Percentiles rank a stretch among this genome's conserved stretches.
These are phyloP conservation scores for Amaranthus tricolor DNA, from an alignment of 179 eudicot genomes.

Conservation along the genomic window DNA sequence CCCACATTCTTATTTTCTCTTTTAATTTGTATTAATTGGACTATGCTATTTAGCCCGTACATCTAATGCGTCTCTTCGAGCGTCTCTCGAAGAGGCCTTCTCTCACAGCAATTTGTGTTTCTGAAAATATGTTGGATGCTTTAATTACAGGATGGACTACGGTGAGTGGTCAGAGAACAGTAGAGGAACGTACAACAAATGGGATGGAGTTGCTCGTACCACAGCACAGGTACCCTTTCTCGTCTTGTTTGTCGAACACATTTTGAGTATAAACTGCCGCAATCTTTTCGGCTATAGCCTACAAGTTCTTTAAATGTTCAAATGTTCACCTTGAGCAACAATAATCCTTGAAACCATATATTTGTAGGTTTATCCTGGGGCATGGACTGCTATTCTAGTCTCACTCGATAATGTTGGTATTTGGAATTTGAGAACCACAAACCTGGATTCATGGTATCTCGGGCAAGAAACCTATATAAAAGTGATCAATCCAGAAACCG, in stretches of 20 bases:
- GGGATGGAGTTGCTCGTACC: conserved; percentile 94
- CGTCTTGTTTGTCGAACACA: not conserved
- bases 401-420: conserved; percentile 85
- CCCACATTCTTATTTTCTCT: no score
- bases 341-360: not conserved
- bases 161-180: conserved; percentile 86
- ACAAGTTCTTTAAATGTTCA: not conserved
- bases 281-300: not conserved
- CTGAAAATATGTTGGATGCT: not conserved
- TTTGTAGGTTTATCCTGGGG: conserved; percentile 79
- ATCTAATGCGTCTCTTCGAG: no score
- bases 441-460: conserved; percentile 87
- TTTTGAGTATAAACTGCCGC: not conserved
- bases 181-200: conserved; percentile 90
- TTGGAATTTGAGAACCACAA: conserved; percentile 85
- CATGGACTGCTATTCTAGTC: conserved; percentile 83
- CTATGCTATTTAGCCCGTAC: no score
- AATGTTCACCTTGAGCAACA: not conserved
- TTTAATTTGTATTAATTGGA: no score
- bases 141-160: conserved; percentile 65
- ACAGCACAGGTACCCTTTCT: conserved; percentile 61
- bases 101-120: not conserved
- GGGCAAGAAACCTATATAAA: conserved; percentile 85
- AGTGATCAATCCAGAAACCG: conserved; percentile 68
- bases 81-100: no score